These are phyloP conservation scores for Melocanna baccifera DNA, from an alignment of 176 grass and related monocot species.

Conservation along the genomic window DNA sequence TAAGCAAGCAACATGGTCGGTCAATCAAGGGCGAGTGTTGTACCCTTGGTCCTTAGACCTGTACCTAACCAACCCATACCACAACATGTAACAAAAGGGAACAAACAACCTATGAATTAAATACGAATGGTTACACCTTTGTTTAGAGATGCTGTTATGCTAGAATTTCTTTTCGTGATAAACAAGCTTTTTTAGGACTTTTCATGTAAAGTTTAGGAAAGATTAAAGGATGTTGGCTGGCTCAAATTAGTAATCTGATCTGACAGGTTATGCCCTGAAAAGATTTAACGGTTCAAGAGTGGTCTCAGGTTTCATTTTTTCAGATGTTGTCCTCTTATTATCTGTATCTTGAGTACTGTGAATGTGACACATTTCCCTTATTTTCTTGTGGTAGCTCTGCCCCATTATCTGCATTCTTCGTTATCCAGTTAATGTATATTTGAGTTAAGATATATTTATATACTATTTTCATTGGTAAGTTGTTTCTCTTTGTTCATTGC, in stretches of 20 bases:
- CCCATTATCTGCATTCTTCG: neutral
- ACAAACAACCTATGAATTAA: neutral
- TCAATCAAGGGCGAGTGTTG: too few species aligned
- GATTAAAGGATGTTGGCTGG: neutral
- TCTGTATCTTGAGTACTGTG: neutral
- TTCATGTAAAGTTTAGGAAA: neutral
- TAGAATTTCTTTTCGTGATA: neutral
- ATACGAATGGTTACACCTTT: neutral
- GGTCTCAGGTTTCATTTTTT: neutral
- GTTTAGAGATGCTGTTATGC: neutral
- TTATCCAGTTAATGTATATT: slow-evolving; percentile 12
- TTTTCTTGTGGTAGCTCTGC: neutral
- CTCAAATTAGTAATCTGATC: neutral
- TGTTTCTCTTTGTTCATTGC: slow-evolving; percentile 16
- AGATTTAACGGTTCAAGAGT: neutral
- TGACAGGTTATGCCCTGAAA: neutral
- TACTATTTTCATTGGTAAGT: neutral
- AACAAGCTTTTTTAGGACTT: neutral
- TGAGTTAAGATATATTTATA: neutral
- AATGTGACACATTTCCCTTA: neutral
- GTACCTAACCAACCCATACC: too few species aligned
- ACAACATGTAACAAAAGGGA: neutral
- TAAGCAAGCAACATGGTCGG: too few species aligned
- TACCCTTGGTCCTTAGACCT: too few species aligned
- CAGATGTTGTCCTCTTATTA: neutral